Conservation (phyloP, 2,329 filamentous ascomycete species). For the Penicillium sp. region DNA sequence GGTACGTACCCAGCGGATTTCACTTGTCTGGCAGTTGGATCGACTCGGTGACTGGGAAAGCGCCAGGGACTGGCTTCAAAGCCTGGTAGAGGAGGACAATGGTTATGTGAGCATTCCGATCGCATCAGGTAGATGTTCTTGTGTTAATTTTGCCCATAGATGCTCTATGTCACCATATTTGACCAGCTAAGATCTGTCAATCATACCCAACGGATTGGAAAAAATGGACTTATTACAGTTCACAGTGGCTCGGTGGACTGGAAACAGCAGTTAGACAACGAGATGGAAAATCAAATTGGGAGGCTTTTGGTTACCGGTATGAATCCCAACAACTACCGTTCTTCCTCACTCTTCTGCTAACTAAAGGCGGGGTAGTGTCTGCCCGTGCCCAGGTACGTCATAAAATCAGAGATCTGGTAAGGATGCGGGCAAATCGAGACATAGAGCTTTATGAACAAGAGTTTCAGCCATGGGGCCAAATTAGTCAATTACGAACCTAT, state of each 20-base stretch:
- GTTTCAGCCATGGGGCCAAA: conserved; percentile 18
- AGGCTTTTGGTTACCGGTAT: conserved; percentile 13
- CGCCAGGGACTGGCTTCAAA: conserved; percentile 17
- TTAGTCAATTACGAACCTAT: too few relatives aligned
- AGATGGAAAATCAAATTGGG: conserved; percentile 9
- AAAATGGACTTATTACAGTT: conserved; percentile 19
- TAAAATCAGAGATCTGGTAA: conserved; percentile 12
- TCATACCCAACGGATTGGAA: conserved; percentile 9
- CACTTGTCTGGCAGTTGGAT: conserved; percentile 30
- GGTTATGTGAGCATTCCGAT: conserved; percentile 13
- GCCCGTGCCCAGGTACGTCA: conserved; percentile 7
- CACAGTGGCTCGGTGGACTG: conserved; percentile 10
- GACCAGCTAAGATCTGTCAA: conserved; percentile 3
- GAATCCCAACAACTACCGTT: neutral
- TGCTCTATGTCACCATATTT: conserved; percentile 14
- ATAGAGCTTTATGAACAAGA: conserved; percentile 20
- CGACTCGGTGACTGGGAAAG: conserved; percentile 15
- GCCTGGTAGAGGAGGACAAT: conserved; percentile 17
- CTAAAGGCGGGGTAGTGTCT: conserved; percentile 13
- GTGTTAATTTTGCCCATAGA: conserved; percentile 3
- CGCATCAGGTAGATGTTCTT: neutral
- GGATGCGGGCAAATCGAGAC: conserved; percentile 5
- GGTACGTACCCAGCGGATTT: conserved; percentile 22
- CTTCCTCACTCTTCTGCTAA: neutral
- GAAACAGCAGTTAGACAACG: conserved; percentile 11